Percentiles rank a stretch among this genome's conserved stretches.
These are phyloP conservation scores for Elaeis guineensis DNA, from an alignment of 176 grass and related monocot species.

Conservation along the genomic window DNA sequence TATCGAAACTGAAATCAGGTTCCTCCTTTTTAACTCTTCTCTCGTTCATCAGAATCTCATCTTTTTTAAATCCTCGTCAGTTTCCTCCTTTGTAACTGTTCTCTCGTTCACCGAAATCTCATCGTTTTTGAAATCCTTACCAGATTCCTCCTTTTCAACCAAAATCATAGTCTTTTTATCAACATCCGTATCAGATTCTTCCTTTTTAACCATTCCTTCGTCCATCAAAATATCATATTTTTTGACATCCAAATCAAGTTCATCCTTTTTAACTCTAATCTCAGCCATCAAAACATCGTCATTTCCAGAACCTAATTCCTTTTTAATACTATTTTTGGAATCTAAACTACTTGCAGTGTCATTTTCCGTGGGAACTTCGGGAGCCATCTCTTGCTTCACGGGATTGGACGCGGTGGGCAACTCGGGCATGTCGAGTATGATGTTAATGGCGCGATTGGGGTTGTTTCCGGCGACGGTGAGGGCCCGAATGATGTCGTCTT, in stretches of 20 bases:
- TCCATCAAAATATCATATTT: not conserved
- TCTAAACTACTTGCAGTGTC: not conserved
- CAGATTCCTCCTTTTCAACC: no score
- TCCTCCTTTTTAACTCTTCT: not conserved
- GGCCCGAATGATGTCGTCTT: constrained; percentile 31
- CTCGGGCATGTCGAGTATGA: constrained; percentile 36
- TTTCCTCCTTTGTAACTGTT: constrained; percentile 14
- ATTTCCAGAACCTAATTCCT: not conserved
- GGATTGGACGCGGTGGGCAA: not conserved
- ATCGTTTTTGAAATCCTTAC: constrained; percentile 9
- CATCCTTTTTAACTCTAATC: constrained; percentile 8
- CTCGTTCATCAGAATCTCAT: not conserved
- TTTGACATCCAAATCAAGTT: not conserved
- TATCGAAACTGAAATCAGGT: not conserved
- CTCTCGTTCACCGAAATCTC: constrained; percentile 3
- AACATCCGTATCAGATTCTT: not conserved
- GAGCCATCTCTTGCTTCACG: constrained; percentile 6
- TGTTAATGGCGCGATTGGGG: constrained; percentile 51
- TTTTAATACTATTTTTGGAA: not conserved
- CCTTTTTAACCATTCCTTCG: constrained; percentile 9
- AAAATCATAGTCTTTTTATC: no score
- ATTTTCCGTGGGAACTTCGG: constrained; percentile 6
- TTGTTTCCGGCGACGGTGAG: constrained; percentile 50
- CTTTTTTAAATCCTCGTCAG: not conserved
- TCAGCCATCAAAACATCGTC: not conserved